Percentiles rank a stretch among this genome's conserved stretches.
Evolutionary conservation across 2,329 filamentous ascomycete genomes (phyloP).

Genomic region (Cryphonectria radicalis): DNA sequence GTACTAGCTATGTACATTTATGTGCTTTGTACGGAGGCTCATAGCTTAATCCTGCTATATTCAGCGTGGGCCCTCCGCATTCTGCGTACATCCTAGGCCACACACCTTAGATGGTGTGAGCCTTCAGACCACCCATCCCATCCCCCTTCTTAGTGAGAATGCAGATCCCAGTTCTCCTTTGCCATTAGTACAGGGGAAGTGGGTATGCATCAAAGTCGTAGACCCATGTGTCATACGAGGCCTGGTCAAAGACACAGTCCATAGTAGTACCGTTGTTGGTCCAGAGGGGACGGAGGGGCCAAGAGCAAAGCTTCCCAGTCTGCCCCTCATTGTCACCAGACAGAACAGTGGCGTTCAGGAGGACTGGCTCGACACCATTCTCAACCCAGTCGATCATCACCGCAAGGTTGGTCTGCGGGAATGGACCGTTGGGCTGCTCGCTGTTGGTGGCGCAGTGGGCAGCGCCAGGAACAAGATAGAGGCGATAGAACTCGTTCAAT

Average conservation of each 20-base stretch:
- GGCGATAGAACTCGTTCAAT: conserved; percentile 51
- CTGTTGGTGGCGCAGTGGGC: conserved; percentile 42
- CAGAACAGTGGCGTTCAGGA: conserved; percentile 35
- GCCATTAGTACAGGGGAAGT: conserved; percentile 17
- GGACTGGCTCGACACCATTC: conserved; percentile 32
- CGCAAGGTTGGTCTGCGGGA: conserved; percentile 7
- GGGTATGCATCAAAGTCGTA: conserved; percentile 19
- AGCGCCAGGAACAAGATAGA: conserved; percentile 53
- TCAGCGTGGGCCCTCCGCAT: neutral
- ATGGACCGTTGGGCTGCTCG: neutral
- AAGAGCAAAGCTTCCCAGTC: conserved; percentile 44
- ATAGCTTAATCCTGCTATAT: neutral
- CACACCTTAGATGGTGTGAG: neutral
- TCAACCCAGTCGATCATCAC: conserved; percentile 40
- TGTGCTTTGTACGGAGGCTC: neutral
- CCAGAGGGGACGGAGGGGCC: conserved; percentile 48
- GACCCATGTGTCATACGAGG: conserved; percentile 23
- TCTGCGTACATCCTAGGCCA: neutral
- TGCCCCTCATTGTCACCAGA: conserved; percentile 39
- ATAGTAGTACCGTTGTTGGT: conserved; percentile 34
- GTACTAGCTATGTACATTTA: neutral
- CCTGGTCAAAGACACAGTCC: conserved; percentile 25
- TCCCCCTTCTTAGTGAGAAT: neutral
- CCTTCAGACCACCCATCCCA: neutral
- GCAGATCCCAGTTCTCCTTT: neutral